A percentile compares a stretch with the other conserved stretches of the same genome.
These are phyloP conservation scores for Neurospora terricola DNA, from an alignment of 495 filamentous ascomycete genomes.

Conservation along the genomic window DNA sequence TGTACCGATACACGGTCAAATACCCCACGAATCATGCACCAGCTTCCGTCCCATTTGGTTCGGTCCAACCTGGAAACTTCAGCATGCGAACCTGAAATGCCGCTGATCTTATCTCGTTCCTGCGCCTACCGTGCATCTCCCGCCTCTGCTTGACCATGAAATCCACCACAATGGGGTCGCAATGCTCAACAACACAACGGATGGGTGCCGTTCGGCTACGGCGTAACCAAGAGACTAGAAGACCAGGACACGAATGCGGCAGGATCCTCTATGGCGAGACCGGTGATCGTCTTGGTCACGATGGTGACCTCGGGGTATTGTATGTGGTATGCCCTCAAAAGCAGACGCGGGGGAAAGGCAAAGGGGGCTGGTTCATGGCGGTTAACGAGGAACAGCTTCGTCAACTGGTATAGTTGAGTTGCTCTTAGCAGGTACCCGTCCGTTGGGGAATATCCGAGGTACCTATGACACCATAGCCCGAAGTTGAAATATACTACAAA, in stretches of 20 bases:
- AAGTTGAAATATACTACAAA: neutral
- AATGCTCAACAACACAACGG: neutral
- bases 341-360: neutral
- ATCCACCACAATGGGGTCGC: neutral
- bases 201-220: neutral
- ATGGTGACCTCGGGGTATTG: neutral
- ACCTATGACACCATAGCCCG: neutral
- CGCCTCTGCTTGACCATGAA: neutral
- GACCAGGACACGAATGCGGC: neutral
- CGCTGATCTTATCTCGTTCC: neutral
- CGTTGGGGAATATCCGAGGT: neutral
- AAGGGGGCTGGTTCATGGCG: neutral
- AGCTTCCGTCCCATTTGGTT: neutral
- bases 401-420: neutral
- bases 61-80: neutral
- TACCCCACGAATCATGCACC: neutral
- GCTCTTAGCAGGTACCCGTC: neutral
- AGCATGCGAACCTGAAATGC: neutral
- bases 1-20: neutral
- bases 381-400: neutral
- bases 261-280: neutral
- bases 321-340: neutral
- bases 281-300: neutral
- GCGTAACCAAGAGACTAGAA: neutral
- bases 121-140: neutral